Percentiles rank a stretch among this genome's conserved stretches.
These are phyloP conservation scores for Periconia sp. DNA, from an alignment of 2,329 filamentous ascomycete species.

Conservation along the genomic window DNA sequence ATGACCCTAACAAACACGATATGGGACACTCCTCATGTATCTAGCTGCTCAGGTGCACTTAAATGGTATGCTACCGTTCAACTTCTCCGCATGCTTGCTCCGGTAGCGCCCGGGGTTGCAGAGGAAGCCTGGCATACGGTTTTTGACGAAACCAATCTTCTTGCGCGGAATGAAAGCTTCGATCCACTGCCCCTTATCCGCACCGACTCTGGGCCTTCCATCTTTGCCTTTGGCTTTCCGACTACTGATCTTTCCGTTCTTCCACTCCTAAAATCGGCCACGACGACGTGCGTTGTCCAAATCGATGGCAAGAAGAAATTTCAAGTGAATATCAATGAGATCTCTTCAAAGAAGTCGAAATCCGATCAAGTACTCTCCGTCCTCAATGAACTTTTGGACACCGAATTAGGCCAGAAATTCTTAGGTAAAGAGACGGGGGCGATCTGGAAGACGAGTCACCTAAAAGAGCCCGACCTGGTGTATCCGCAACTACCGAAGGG, in stretches of 20 bases:
- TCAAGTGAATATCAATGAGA: conserved; percentile 65
- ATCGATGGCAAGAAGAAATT: conserved; percentile 80
- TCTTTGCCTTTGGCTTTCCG: conserved; percentile 65
- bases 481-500: conserved; percentile 22
- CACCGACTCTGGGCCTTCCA: conserved; percentile 24
- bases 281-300: conserved; percentile 70
- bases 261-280: conserved; percentile 58
- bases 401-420: conserved; percentile 42
- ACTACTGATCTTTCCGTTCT: conserved; percentile 55
- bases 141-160: conserved; percentile 33
- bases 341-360: conserved; percentile 30
- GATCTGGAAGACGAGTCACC: conserved; percentile 39
- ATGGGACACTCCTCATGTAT: conserved; percentile 30
- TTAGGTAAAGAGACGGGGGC: conserved; percentile 52
- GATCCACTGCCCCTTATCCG: conserved; percentile 11
- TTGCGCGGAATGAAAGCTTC: conserved; percentile 10
- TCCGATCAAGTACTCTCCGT: conserved; percentile 64
- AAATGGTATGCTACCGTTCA: conserved; percentile 58
- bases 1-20: conserved; percentile 77
- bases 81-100: conserved; percentile 76
- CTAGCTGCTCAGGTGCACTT: conserved; percentile 52
- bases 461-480: conserved; percentile 8
- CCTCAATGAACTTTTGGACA: conserved; percentile 50
- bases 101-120: conserved; percentile 78
- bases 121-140: conserved; percentile 80